Conservation (phyloP, 495 filamentous ascomycete genomes). For the Penicillium antarcticum region DNA sequence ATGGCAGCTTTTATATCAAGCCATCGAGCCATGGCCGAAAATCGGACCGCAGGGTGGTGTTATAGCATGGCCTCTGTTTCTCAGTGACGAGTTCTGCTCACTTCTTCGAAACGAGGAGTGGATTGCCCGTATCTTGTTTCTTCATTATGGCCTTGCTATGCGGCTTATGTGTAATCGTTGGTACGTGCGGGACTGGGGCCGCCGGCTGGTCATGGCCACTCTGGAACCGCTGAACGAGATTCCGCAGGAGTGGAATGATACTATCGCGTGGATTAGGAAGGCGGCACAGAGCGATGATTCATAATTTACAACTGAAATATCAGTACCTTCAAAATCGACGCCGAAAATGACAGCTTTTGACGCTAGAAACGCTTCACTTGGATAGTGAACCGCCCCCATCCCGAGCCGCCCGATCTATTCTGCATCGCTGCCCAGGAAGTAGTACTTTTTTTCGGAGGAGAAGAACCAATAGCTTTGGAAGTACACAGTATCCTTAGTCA, state of each 20-base stretch:
- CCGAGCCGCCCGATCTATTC: too few species aligned
- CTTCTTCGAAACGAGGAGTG: slow-evolving; percentile 32
- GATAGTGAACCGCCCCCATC: too few species aligned
- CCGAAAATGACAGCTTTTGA: too few species aligned
- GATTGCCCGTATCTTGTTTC: slow-evolving; percentile 34
- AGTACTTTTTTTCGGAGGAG: too few species aligned
- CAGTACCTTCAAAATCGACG: too few species aligned
- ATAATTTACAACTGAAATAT: too few species aligned
- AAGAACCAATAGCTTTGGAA: too few species aligned
- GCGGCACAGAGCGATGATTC: slow-evolving; percentile 19
- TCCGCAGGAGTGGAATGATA: slow-evolving; percentile 29
- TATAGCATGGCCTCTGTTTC: slow-evolving; percentile 36
- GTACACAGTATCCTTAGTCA: too few species aligned
- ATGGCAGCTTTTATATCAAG: slow-evolving; percentile 28
- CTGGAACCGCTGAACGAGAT: slow-evolving; percentile 28
- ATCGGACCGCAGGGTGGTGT: slow-evolving; percentile 30
- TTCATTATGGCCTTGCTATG: slow-evolving; percentile 36
- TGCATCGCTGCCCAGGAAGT: too few species aligned
- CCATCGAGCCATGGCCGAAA: slow-evolving; percentile 33
- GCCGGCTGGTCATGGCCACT: slow-evolving; percentile 32
- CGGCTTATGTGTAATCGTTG: slow-evolving; percentile 35
- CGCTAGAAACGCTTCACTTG: too few species aligned
- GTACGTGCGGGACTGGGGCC: slow-evolving; percentile 37
- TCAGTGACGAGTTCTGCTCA: slow-evolving; percentile 25
- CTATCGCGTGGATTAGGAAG: slow-evolving; percentile 30